Evolutionary conservation across 169 alveolate species (phyloP).

Genomic region (Plasmodium coatneyi): DNA sequence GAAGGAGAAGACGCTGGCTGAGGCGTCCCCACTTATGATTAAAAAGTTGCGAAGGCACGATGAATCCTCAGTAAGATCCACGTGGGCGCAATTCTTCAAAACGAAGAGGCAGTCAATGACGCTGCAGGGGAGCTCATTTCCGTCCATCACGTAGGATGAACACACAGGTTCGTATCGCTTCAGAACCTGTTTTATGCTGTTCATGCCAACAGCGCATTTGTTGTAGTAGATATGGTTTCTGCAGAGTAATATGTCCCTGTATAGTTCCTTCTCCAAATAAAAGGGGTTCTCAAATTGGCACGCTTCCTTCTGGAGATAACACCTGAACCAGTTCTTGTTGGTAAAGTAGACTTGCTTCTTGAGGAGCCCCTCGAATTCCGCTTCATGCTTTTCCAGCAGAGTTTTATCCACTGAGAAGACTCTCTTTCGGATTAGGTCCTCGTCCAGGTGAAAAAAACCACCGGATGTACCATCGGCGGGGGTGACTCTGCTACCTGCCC

Average conservation of each 20-base stretch:
- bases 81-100: slow-evolving; percentile 50
- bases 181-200: slow-evolving; percentile 56
- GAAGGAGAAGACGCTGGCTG: slow-evolving; percentile 6
- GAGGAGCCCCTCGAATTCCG: slow-evolving; percentile 34
- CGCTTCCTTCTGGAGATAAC: slow-evolving; percentile 20
- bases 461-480: not conserved
- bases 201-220: slow-evolving; percentile 21
- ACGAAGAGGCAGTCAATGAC: slow-evolving; percentile 61
- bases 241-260: slow-evolving; percentile 26
- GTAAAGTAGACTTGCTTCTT: slow-evolving; percentile 52
- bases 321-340: slow-evolving; percentile 54
- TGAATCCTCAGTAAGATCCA: slow-evolving; percentile 30
- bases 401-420: slow-evolving; percentile 20
- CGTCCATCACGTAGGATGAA: slow-evolving; percentile 14
- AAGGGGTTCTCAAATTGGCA: slow-evolving; percentile 28
- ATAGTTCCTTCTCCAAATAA: slow-evolving; percentile 21
- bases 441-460: slow-evolving; percentile 34
- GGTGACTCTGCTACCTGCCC: not conserved
- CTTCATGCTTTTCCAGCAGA: slow-evolving; percentile 7
- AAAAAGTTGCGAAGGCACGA: slow-evolving; percentile 15
- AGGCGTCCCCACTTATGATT: slow-evolving; percentile 41
- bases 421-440: slow-evolving; percentile 21
- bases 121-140: slow-evolving; percentile 15
- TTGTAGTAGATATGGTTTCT: slow-evolving; percentile 57
- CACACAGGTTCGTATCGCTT: slow-evolving; percentile 64